Percentiles rank a stretch among this genome's conserved stretches.
phyloP scores from a whole-genome alignment of 192 early-diverging fungal species.

The Funneliformis mosseae region DNA sequence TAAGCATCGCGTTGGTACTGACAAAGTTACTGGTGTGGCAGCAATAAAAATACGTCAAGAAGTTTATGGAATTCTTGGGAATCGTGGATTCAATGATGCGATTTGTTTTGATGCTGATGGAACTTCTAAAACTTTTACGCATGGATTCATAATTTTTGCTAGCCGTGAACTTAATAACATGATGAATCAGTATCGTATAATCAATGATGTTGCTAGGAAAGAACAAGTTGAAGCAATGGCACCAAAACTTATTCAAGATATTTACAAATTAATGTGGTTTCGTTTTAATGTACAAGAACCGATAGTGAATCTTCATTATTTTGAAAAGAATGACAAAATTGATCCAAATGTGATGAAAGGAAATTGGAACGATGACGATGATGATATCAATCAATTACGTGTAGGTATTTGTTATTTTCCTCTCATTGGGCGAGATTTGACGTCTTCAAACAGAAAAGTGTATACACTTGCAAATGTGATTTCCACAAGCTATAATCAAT shows the following conservation, averaged over 20 bases:
- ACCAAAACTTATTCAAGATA: not conserved
- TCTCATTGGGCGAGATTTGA: not conserved
- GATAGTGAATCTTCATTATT: not conserved
- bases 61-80: slow-evolving; percentile 13
- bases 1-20: not conserved
- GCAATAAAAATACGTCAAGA: slow-evolving; percentile 1
- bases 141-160: not conserved
- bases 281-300: slow-evolving; percentile 7
- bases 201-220: not conserved
- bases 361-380: not conserved
- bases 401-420: slow-evolving; percentile 11
- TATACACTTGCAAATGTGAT: not conserved
- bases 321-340: not conserved
- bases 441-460: not conserved
- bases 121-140: not conserved
- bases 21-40: not conserved
- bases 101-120: not conserved
- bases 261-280: not conserved
- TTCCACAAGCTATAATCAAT: not conserved
- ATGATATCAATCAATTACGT: not conserved
- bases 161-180: not conserved
- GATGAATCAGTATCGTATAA: not conserved
- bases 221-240: not conserved
- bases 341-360: not conserved
- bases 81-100: not conserved